phyloP scores from a whole-genome alignment of 768 basidiomycete genomes.

The Suillus luteus region DNA sequence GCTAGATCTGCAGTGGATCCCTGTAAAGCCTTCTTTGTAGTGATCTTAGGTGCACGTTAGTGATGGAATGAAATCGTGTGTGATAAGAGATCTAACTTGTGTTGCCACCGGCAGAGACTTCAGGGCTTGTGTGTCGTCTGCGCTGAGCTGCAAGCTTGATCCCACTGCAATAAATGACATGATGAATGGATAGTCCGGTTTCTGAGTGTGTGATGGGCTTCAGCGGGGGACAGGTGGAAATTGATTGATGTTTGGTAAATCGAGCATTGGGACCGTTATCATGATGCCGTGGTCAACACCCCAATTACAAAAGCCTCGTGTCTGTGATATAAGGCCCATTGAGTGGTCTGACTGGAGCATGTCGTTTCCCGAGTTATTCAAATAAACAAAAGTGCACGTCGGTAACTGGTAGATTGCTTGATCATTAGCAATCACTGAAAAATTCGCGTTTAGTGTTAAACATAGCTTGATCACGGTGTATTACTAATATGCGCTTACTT shows the following conservation, averaged over 20 bases:
- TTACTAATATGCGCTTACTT: too few relatives aligned
- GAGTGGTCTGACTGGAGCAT: background rate
- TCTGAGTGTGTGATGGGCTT: background rate
- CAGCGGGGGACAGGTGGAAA: background rate
- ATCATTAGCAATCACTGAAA: background rate
- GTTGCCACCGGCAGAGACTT: background rate
- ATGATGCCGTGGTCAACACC: constrained; percentile 1
- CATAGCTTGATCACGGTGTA: too few relatives aligned
- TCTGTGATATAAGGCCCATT: background rate
- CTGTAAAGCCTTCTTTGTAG: background rate
- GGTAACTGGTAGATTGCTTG: background rate
- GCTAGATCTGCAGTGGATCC: background rate
- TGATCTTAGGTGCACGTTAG: background rate
- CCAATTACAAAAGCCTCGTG: background rate
- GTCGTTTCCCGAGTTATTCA: background rate
- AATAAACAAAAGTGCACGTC: background rate
- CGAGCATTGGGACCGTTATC: background rate
- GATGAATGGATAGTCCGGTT: background rate
- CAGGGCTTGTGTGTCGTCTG: background rate
- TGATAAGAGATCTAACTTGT: background rate
- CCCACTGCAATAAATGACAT: background rate
- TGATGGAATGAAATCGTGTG: background rate
- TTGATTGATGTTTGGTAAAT: background rate
- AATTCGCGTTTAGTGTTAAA: too few relatives aligned
- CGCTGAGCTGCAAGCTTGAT: background rate